These are phyloP conservation scores for Cyclotella distinguenda DNA, from an alignment of 108 stramenopile species.

Conservation along the genomic window DNA sequence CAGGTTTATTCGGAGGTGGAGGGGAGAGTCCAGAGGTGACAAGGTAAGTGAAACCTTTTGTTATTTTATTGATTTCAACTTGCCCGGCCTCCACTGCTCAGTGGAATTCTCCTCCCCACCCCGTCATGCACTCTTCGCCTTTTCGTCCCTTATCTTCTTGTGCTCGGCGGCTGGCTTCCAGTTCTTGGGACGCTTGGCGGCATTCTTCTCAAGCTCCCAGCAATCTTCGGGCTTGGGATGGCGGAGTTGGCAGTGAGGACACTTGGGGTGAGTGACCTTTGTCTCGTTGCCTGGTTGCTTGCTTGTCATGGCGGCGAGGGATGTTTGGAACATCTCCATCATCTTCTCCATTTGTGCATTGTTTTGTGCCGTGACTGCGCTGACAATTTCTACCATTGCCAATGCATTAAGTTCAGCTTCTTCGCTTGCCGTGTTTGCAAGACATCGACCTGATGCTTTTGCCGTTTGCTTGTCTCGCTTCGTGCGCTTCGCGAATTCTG, in stretches of 20 bases:
- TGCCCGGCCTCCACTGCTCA: too few species aligned
- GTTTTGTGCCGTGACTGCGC: too few species aligned
- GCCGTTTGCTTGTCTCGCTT: constrained; percentile 1
- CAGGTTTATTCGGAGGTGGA: too few species aligned
- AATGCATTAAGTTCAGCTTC: not conserved
- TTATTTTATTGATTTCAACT: too few species aligned
- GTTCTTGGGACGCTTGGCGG: not conserved
- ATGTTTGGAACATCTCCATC: too few species aligned
- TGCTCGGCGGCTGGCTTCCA: not conserved
- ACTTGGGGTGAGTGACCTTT: not conserved
- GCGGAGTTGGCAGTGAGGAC: not conserved
- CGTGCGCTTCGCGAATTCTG: not conserved
- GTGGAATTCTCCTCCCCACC: not conserved
- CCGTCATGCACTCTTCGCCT: not conserved
- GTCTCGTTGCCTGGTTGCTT: too few species aligned
- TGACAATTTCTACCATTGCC: too few species aligned
- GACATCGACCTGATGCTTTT: not conserved
- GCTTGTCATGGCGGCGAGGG: too few species aligned
- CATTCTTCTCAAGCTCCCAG: too few species aligned
- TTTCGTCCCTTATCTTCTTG: not conserved
- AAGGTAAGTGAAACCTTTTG: too few species aligned
- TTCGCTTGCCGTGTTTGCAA: not conserved
- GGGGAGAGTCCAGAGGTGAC: too few species aligned
- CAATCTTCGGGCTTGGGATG: not conserved
- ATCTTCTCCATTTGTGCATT: too few species aligned